Conservation (phyloP, 202 grass and related monocot genomes). For the Cymbopogon flexuosus region DNA sequence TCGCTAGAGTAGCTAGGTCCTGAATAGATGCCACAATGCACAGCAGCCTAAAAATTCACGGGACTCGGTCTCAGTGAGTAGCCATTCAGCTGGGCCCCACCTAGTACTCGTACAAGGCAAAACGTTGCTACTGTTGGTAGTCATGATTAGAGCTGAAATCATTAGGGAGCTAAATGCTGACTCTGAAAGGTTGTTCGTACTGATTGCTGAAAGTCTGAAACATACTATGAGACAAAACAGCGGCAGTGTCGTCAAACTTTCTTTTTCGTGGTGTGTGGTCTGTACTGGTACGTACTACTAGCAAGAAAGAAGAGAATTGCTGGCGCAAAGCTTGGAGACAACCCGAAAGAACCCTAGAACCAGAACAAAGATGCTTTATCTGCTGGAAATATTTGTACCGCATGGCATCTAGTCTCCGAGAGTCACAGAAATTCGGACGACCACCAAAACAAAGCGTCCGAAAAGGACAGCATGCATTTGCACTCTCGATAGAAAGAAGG, state of each 20-base stretch:
- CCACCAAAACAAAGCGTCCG: not conserved
- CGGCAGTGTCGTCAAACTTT: not conserved
- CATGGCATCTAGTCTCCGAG: not conserved
- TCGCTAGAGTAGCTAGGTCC: not conserved
- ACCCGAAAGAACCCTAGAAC: constrained; percentile 14
- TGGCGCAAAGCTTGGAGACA: not conserved
- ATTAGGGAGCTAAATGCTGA: constrained; percentile 11
- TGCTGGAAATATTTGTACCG: not conserved
- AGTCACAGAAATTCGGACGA: not conserved
- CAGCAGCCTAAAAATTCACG: not conserved
- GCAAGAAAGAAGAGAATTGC: not conserved
- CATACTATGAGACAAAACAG: constrained; percentile 14
- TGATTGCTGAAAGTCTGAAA: constrained; percentile 14
- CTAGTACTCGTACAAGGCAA: not conserved
- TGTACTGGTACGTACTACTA: not conserved
- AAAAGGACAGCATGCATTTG: not conserved
- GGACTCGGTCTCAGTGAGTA: not conserved
- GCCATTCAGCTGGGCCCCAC: not conserved
- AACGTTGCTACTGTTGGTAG: not conserved
- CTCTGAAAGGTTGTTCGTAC: not conserved
- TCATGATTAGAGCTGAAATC: constrained; percentile 25
- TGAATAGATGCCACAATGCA: constrained; percentile 23
- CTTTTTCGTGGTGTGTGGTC: not conserved
- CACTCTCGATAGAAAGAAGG: not conserved
- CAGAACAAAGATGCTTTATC: not conserved